These are phyloP conservation scores for Termitomyces sp. DNA, from an alignment of 768 basidiomycete species.

Conservation along the genomic window DNA sequence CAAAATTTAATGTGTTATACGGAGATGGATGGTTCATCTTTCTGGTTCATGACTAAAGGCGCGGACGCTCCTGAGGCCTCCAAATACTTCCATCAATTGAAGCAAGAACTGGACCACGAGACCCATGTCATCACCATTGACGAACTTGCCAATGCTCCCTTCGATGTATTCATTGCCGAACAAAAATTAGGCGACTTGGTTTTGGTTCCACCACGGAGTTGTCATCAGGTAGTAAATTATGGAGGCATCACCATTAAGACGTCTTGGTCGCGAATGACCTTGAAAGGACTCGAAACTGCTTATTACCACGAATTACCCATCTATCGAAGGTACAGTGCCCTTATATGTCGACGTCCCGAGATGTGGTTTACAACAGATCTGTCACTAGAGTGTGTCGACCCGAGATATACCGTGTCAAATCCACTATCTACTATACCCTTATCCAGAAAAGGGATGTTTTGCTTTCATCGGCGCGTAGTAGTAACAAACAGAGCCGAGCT, in stretches of 20 bases:
- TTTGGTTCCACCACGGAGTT: constrained; percentile 75
- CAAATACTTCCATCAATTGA: constrained; percentile 54
- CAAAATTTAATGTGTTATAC: constrained; percentile 88
- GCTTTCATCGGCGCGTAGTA: neutral
- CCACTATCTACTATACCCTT: constrained; percentile 57
- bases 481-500: neutral
- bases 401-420: constrained; percentile 76
- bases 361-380: neutral
- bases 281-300: constrained; percentile 54
- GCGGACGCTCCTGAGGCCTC: constrained; percentile 51
- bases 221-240: constrained; percentile 80
- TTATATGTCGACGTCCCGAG: neutral
- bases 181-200: constrained; percentile 78
- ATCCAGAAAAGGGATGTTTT: constrained; percentile 20
- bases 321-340: constrained; percentile 66
- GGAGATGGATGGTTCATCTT: constrained; percentile 66
- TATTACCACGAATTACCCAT: constrained; percentile 74
- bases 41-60: constrained; percentile 83
- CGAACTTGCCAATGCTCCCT: constrained; percentile 63
- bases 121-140: constrained; percentile 58
- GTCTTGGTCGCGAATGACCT: constrained; percentile 85
- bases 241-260: constrained; percentile 83
- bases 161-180: constrained; percentile 65
- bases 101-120: constrained; percentile 71
- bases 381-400: constrained; percentile 66